phyloP scores from a whole-genome alignment of 2,329 filamentous ascomycete species.

The Pezicula neosporulosa region DNA sequence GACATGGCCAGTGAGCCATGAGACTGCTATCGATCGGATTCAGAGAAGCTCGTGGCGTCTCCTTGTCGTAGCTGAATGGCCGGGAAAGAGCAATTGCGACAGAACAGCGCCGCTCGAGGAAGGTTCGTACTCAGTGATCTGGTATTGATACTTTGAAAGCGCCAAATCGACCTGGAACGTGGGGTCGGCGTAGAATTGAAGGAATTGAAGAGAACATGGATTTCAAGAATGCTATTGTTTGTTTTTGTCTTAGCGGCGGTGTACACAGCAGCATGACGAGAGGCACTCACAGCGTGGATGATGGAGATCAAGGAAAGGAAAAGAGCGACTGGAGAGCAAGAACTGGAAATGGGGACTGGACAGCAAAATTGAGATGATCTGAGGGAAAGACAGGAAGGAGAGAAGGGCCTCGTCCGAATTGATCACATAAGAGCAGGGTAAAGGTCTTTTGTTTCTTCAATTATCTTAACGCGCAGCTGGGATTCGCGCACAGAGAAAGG shows the following conservation, averaged over 20 bases:
- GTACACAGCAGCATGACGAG: not conserved
- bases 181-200: not conserved
- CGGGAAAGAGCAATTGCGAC: constrained; percentile 10
- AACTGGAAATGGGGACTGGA: not conserved
- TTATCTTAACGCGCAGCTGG: no score
- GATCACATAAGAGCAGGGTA: not conserved
- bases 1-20: constrained; percentile 29
- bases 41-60: not conserved
- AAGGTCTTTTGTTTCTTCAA: no score
- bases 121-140: constrained; percentile 2
- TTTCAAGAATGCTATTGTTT: constrained; percentile 1
- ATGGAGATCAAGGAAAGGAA: not conserved
- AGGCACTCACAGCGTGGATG: constrained; percentile 5
- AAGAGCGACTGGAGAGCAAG: not conserved
- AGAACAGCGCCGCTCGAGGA: not conserved
- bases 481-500: no score
- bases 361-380: not conserved
- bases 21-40: not conserved
- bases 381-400: not conserved
- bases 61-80: not conserved
- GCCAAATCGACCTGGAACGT: constrained; percentile 8
- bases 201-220: constrained; percentile 10
- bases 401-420: not conserved
- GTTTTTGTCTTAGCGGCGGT: no score
- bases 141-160: constrained; percentile 5